Base-by-base conservation (phyloP, 768 basidiomycete genomes). In the Rhodotorula babjevae region DNA sequence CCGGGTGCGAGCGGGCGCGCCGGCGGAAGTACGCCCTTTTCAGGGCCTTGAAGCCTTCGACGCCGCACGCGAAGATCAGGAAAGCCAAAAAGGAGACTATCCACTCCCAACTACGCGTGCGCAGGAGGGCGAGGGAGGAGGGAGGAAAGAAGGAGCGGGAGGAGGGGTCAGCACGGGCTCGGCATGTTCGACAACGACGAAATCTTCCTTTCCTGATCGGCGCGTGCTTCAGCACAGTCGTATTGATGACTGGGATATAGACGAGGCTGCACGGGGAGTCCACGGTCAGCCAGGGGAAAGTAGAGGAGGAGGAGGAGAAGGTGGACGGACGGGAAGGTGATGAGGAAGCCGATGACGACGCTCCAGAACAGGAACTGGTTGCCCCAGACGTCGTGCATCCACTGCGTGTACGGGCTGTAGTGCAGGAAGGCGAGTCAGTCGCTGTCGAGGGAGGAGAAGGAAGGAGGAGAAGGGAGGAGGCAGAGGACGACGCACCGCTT, bases 151-250 rank as follows among this genome's bases (percentile, higher is more conserved):
- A n/a, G n/a, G n/a, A n/a, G n/a, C n/a, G n/a, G n/a, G n/a, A n/a
- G n/a, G n/a, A n/a, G n/a, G n/a, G n/a, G n/a, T n/a, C n/a, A n/a
- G n/a, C n/a, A n/a, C n/a, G n/a, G n/a, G n/a, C n/a, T n/a, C n/a
- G n/a, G n/a, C n/a, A n/a, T n/a, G n/a, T n/a, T n/a, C n/a, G n/a
- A n/a, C n/a, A n/a, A n/a, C n/a, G n/a, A n/a, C n/a, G n/a, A n/a
- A n/a, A n/a, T n/a, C n/a, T n/a, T n/a, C n/a, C n/a, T n/a, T n/a
- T n/a, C n/a, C n/a, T n/a, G n/a, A n/a, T n/a, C n/a, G n/a, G n/a
- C n/a, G n/a, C 71, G 63, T 82, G 76, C 29, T 81, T 77, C 80
- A 84, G 82, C 31, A 81, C 82, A 61, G 77, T 68, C 1, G 31
- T 31, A 58, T 68, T 68, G 44, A 72, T 21, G 27, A 33, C 60